These are phyloP conservation scores for Anthracocystis panici-leucophaei DNA, from an alignment of 1,284 basidiomycete species.

Conservation along the genomic window DNA sequence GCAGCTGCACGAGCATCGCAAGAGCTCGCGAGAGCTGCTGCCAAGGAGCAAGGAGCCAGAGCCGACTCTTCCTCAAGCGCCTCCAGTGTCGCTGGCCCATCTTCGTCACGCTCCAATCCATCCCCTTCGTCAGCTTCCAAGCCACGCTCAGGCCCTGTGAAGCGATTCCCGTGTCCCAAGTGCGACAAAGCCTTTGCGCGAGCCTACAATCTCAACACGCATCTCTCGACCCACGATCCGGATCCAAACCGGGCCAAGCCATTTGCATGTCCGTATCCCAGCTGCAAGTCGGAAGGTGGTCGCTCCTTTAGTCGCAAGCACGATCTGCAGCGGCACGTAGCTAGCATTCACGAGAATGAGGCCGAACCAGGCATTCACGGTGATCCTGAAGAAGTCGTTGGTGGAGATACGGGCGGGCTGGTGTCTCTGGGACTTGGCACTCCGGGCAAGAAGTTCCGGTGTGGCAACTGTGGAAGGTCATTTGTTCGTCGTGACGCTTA, in stretches of 20 bases:
- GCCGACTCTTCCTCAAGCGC: not conserved
- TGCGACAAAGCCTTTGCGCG: slow-evolving; percentile 79
- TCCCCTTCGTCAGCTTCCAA: slow-evolving; percentile 16
- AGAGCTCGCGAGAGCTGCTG: slow-evolving; percentile 42
- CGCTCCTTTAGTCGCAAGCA: slow-evolving; percentile 90
- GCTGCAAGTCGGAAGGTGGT: slow-evolving; percentile 74
- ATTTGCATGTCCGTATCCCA: slow-evolving; percentile 81
- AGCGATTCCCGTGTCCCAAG: slow-evolving; percentile 64
- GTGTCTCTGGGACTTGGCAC: slow-evolving; percentile 61
- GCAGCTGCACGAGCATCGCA: slow-evolving; percentile 43
- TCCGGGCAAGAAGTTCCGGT: slow-evolving; percentile 65
- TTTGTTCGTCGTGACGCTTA: slow-evolving; percentile 67
- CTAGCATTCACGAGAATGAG: slow-evolving; percentile 78
- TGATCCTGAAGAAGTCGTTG: slow-evolving; percentile 52
- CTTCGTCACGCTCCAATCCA: slow-evolving; percentile 6
- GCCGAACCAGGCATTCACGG: slow-evolving; percentile 60
- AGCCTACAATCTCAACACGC: slow-evolving; percentile 90
- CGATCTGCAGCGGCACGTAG: slow-evolving; percentile 84
- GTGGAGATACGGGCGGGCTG: slow-evolving; percentile 53
- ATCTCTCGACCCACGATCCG: slow-evolving; percentile 88
- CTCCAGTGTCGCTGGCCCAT: slow-evolving; percentile 7
- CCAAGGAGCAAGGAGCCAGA: slow-evolving; percentile 16
- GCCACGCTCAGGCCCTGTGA: slow-evolving; percentile 30
- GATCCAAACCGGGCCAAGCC: slow-evolving; percentile 80
- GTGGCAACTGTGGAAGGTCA: slow-evolving; percentile 58